These are phyloP conservation scores for Myotisia sp. DNA, from an alignment of 2,329 filamentous ascomycete genomes.

Conservation along the genomic window DNA sequence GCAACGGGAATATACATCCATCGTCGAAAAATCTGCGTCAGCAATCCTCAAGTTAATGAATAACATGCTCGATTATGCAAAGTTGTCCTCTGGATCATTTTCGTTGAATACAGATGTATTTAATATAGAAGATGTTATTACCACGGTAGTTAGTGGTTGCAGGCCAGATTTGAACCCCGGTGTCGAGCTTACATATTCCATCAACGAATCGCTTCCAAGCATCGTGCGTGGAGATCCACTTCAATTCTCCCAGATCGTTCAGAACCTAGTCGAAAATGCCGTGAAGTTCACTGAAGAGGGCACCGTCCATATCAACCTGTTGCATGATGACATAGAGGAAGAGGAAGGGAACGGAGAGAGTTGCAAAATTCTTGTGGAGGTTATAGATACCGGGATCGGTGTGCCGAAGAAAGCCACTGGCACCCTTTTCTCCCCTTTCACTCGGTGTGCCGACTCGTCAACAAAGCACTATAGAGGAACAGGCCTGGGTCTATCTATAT, in stretches of 20 bases:
- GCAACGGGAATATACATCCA: slow-evolving; percentile 42
- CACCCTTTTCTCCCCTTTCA: too few species aligned
- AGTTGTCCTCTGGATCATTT: slow-evolving; percentile 46
- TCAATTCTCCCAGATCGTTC: slow-evolving; percentile 47
- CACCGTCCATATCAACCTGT: slow-evolving; percentile 31
- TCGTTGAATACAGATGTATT: slow-evolving; percentile 42
- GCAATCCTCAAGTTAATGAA: slow-evolving; percentile 49
- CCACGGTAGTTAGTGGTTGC: slow-evolving; percentile 38
- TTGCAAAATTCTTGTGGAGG: slow-evolving; percentile 38
- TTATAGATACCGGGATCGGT: slow-evolving; percentile 43
- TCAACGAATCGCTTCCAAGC: slow-evolving; percentile 36
- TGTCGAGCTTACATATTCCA: slow-evolving; percentile 33
- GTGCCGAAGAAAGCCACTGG: too few species aligned
- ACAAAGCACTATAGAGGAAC: slow-evolving; percentile 43
- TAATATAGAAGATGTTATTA: slow-evolving; percentile 31
- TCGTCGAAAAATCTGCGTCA: slow-evolving; percentile 46
- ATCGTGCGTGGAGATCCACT: slow-evolving; percentile 43
- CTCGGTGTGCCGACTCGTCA: slow-evolving; percentile 40
- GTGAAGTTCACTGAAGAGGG: slow-evolving; percentile 48
- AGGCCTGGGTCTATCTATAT: slow-evolving; percentile 44
- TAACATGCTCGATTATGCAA: slow-evolving; percentile 53
- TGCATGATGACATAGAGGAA: too few species aligned
- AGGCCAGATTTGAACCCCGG: slow-evolving; percentile 34
- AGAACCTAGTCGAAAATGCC: slow-evolving; percentile 48
- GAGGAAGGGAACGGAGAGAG: slow-evolving; percentile 21